Evolutionary conservation across 2,329 filamentous ascomycete species (phyloP).

Genomic region (Sarocladium oryzae): DNA sequence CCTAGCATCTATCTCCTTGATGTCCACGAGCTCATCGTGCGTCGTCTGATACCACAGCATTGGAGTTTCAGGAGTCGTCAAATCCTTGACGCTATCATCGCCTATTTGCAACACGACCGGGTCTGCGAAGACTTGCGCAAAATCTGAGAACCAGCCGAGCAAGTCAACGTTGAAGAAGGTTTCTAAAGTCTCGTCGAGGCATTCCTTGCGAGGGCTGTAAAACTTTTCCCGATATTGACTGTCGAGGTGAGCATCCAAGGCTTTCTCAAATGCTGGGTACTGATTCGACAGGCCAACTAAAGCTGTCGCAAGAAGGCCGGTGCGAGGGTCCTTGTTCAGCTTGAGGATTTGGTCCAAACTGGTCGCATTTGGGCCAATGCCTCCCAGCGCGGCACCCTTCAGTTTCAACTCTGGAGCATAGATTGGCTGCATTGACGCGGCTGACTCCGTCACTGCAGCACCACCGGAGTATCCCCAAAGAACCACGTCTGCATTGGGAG

Average conservation of each 20-base stretch:
- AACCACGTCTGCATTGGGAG: slow-evolving; percentile 6
- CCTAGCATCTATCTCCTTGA: neutral
- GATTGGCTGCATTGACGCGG: neutral
- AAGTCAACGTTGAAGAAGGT: neutral
- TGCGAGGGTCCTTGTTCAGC: neutral
- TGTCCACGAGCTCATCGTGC: neutral
- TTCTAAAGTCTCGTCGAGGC: neutral
- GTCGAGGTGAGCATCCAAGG: neutral
- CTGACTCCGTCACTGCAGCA: neutral
- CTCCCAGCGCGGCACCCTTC: neutral
- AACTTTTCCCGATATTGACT: neutral
- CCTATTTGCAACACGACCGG: neutral
- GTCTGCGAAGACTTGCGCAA: neutral
- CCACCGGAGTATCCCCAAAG: slow-evolving; percentile 2
- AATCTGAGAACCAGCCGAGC: neutral
- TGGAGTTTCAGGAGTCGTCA: neutral
- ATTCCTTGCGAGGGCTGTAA: neutral
- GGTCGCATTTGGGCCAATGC: neutral
- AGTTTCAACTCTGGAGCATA: neutral
- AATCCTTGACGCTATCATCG: neutral
- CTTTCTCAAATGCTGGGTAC: neutral
- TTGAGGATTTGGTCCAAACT: neutral
- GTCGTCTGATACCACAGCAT: neutral
- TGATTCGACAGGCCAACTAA: neutral
- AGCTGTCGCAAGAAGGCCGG: neutral